Evolutionary conservation across 768 basidiomycete species (phyloP).

Genomic region (Phanerochaete sordida): DNA sequence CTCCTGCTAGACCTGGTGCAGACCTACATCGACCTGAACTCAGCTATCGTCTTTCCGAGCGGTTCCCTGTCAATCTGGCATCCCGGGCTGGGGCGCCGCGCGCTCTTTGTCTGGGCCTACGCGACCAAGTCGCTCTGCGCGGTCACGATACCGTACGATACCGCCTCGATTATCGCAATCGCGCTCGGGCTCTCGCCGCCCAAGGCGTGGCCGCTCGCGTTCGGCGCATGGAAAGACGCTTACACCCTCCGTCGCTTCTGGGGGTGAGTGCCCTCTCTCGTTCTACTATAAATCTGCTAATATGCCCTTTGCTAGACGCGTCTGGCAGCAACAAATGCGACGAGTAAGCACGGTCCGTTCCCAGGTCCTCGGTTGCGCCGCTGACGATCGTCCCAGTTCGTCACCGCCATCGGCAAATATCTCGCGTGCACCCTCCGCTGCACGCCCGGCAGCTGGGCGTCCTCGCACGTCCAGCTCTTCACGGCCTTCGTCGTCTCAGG

Average conservation of each 20-base stretch:
- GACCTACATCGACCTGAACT: conserved; percentile 6
- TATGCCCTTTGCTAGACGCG: conserved; percentile 14
- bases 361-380: too few species aligned
- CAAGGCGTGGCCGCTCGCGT: conserved; percentile 15
- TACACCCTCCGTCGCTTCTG: conserved; percentile 19
- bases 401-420: conserved; percentile 10
- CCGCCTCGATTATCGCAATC: conserved; percentile 4
- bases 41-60: neutral
- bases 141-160: conserved; percentile 9
- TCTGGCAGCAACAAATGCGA: conserved; percentile 19
- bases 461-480: conserved; percentile 18
- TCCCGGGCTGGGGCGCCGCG: conserved; percentile 3
- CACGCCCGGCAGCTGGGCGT: conserved; percentile 12
- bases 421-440: conserved; percentile 7
- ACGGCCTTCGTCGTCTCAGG: conserved; percentile 18
- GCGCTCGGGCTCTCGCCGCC: conserved; percentile 9
- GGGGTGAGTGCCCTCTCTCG: conserved; percentile 18
- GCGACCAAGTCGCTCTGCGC: conserved; percentile 4
- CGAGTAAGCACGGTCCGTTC: conserved; percentile 14
- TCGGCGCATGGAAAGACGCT: conserved; percentile 15
- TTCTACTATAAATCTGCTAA: too few species aligned
- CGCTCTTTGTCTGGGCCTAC: neutral
- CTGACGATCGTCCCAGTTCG: conserved; percentile 7
- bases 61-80: neutral
- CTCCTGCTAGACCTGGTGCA: conserved; percentile 9